Conservation (phyloP, 2,329 filamentous ascomycete species). For the Rutstroemia sp. region DNA sequence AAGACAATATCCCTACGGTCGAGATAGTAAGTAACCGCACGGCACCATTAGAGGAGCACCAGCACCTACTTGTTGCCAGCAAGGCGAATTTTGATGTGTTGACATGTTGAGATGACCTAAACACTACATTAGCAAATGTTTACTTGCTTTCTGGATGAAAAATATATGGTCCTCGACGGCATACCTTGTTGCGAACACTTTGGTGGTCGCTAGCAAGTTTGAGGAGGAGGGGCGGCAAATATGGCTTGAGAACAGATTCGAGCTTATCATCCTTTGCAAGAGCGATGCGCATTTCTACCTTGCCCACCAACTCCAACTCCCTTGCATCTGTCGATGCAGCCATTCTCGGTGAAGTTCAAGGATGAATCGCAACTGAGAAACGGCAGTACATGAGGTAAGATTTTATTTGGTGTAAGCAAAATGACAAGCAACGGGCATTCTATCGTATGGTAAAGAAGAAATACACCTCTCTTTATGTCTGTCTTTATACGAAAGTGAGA, state of each 20-base stretch:
- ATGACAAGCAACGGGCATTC: not conserved
- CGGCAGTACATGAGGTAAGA: no score
- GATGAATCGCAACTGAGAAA: no score
- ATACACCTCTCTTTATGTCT: no score
- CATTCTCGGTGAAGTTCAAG: not conserved
- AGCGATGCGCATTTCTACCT: constrained; percentile 66
- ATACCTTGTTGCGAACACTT: constrained; percentile 70
- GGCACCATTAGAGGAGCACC: constrained; percentile 5
- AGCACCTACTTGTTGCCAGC: constrained; percentile 29
- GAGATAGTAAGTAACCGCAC: constrained; percentile 1
- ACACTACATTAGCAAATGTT: constrained; percentile 8
- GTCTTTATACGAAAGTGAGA: not conserved
- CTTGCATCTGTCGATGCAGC: constrained; percentile 22
- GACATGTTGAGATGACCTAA: constrained; percentile 59
- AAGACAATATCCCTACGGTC: constrained; percentile 51
- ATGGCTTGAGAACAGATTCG: constrained; percentile 67
- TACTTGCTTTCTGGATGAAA: not conserved
- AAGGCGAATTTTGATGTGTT: constrained; percentile 58
- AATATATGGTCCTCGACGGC: constrained; percentile 2
- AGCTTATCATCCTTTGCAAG: constrained; percentile 80
- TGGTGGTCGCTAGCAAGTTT: constrained; percentile 79
- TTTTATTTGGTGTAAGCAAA: not conserved
- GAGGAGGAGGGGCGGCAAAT: constrained; percentile 73
- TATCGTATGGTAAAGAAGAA: not conserved
- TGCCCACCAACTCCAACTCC: constrained; percentile 76